Evolutionary conservation across 768 basidiomycete genomes (phyloP), one percentile per base, ranked within the genome.

Genomic region (Amanita jacksonii): DNA sequence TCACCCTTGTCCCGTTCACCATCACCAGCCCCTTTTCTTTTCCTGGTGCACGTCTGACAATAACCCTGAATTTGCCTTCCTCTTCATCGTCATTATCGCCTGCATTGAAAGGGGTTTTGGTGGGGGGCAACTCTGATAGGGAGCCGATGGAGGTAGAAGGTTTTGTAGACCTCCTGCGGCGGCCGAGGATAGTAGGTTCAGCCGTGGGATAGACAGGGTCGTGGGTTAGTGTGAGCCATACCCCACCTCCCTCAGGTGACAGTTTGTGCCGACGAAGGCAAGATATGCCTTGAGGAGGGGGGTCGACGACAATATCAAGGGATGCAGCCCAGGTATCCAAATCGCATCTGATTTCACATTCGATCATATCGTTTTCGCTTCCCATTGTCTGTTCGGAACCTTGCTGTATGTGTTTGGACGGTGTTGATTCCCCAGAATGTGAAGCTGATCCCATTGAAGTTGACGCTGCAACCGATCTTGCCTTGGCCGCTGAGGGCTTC

Each of bases 181-280:
- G 35, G 5, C 1, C 15, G 18, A 36, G 25, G 13, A 36, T 36
- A 8, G 25, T 22, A 16, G 43, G 81, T 63, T 0, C 93, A 65
- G 38, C 82, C 77, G 5, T 83, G 72, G 51, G 80, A 77, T n/a
- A 81, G 60, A 45, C 36, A 1, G 79, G 77, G 49, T 94, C 87
- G 53, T 98, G 93, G 4, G 79, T 84, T 53, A 97, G 69, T 0
- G 90, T 92, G 20, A 99, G 61, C 96, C 96, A 99, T 15, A 96
- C 62, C 0, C 96, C 96, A 12, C 94, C 93, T 2, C 94, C 94
- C 25, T 84, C 81, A 3, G 73, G 66, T 1, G 90, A 90, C 4
- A 98, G 69, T 5, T 84, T 76, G 62, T 98, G 94, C 23, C 96
- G 76, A 6, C 85, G 77, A 7, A 99, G 70, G 48, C 84, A 89